These are phyloP conservation scores for Verruconis gallopava DNA, from an alignment of 2,329 filamentous ascomycete species.

Conservation along the genomic window DNA sequence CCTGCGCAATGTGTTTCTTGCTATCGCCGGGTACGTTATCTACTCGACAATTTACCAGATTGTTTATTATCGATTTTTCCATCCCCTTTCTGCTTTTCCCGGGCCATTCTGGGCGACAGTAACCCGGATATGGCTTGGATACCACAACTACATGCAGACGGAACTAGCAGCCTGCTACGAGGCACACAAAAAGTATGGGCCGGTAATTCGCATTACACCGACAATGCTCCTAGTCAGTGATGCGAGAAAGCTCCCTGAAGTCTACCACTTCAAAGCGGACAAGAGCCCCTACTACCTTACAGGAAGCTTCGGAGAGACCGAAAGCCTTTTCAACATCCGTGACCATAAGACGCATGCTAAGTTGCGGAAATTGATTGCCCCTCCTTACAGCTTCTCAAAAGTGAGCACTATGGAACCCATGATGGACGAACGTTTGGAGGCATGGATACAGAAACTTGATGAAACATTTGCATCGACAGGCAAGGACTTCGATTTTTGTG, in stretches of 20 bases:
- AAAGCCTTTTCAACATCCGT: conserved; percentile 46
- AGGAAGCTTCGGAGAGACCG: conserved; percentile 42
- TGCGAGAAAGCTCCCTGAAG: conserved; percentile 40
- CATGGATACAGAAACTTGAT: conserved; percentile 39
- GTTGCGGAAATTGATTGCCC: conserved; percentile 42
- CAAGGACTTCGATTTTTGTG: conserved; percentile 40
- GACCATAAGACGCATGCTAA: conserved; percentile 37
- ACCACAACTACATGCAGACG: conserved; percentile 36
- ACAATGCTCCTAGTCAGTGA: conserved; percentile 41
- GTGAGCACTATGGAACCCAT: conserved; percentile 47
- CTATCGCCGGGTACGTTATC: conserved; percentile 10
- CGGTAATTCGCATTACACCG: conserved; percentile 40
- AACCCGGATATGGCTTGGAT: conserved; percentile 40
- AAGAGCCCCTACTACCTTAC: conserved; percentile 48
- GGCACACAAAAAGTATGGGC: conserved; percentile 38
- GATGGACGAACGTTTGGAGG: conserved; percentile 36
- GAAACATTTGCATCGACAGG: conserved; percentile 32
- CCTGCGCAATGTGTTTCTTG: conserved; percentile 10
- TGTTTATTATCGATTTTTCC: conserved; percentile 34
- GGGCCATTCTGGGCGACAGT: conserved; percentile 43
- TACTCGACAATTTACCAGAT: conserved; percentile 22
- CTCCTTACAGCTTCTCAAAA: conserved; percentile 43
- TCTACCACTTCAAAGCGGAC: conserved; percentile 43
- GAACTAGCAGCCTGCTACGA: conserved; percentile 31
- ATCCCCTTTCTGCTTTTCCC: conserved; percentile 39